Conservation (phyloP, 192 early-diverging fungal genomes). For the Podila clonocystis region DNA sequence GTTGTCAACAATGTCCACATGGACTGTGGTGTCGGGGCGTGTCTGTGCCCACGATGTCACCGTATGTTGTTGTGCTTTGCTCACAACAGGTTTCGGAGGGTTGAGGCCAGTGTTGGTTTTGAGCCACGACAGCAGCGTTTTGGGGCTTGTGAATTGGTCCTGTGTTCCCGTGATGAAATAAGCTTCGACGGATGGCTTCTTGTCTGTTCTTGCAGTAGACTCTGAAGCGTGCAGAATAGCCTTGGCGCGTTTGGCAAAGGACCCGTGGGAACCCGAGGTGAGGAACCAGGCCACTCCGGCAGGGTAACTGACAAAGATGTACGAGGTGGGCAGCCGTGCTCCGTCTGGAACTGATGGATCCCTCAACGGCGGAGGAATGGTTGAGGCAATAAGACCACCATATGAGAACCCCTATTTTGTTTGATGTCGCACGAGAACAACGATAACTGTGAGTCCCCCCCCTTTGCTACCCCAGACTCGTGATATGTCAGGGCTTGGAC, state of each 20-base stretch:
- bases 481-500: not conserved
- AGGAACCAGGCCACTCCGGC: constrained; percentile 50
- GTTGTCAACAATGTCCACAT: constrained; percentile 32
- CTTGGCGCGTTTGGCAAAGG: constrained; percentile 22
- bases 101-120: constrained; percentile 31
- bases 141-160: constrained; percentile 45
- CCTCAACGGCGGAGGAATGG: constrained; percentile 38
- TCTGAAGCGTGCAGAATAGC: constrained; percentile 16
- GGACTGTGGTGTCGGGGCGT: constrained; percentile 32
- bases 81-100: constrained; percentile 6
- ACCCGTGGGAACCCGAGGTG: constrained; percentile 30
- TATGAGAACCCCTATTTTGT: constrained; percentile 37
- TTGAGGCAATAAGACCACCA: constrained; percentile 44
- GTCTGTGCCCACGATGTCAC: constrained; percentile 19
- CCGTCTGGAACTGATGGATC: constrained; percentile 21
- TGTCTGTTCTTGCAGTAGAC: not conserved
- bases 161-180: constrained; percentile 43
- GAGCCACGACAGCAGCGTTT: constrained; percentile 34
- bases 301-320: constrained; percentile 44
- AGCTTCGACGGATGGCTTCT: constrained; percentile 13
- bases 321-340: constrained; percentile 29
- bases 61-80: not conserved
- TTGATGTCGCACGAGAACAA: too few species aligned
- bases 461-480: not conserved
- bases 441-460: not conserved